Evolutionary conservation across 345 rosid species (phyloP).

Genomic region (Populus pruinosa): DNA sequence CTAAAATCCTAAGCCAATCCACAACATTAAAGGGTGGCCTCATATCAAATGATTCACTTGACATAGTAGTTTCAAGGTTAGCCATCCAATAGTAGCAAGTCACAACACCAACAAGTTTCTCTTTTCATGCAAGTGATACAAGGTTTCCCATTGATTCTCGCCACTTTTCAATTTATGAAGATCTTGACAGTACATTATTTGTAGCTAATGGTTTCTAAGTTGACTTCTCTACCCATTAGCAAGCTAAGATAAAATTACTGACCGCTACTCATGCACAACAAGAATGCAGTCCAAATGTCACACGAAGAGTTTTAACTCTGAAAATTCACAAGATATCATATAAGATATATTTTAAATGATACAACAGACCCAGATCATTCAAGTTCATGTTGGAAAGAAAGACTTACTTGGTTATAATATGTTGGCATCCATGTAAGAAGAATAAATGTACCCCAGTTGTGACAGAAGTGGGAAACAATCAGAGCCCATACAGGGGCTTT

Average conservation of each 20-base stretch:
- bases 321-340: background rate
- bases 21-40: background rate
- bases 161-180: background rate
- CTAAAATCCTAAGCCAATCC: background rate
- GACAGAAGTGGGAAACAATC: constrained; percentile 78
- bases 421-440: constrained; percentile 98
- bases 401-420: constrained; percentile 78
- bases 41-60: background rate
- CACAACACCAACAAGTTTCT: background rate
- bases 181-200: background rate
- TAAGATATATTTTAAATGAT: background rate
- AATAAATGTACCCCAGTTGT: constrained; percentile 94
- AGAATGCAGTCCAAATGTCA: background rate
- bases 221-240: background rate
- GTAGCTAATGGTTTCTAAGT: background rate
- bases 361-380: background rate
- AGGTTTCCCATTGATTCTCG: background rate
- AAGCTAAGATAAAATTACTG: background rate
- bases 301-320: background rate
- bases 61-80: background rate
- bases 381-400: background rate
- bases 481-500: constrained; percentile 93
- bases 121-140: background rate
- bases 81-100: background rate
- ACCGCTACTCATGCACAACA: background rate